Conservation (phyloP, 2,329 filamentous ascomycete species). For the Aspergillus quadrilineatus region DNA sequence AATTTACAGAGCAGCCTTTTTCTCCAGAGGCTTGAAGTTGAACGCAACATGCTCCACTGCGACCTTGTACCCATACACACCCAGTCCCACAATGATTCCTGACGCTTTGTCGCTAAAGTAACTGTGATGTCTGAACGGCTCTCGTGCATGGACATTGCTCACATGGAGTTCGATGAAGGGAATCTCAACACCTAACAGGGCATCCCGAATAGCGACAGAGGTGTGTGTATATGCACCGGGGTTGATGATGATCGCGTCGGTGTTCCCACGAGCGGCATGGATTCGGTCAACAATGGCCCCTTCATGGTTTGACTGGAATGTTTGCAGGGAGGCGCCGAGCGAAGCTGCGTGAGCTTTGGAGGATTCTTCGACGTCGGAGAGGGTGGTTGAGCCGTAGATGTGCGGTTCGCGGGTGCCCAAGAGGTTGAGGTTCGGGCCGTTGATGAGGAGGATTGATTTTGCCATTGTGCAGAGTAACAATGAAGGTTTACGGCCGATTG, state of each 20-base stretch:
- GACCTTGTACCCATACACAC: constrained; percentile 60
- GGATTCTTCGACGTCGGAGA: constrained; percentile 58
- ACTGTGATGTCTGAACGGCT: constrained; percentile 67
- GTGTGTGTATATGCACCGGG: constrained; percentile 74
- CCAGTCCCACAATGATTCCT: constrained; percentile 70
- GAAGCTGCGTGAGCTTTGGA: constrained; percentile 52
- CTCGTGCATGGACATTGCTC: constrained; percentile 70
- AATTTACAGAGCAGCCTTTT: constrained; percentile 22
- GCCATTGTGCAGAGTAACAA: constrained; percentile 24
- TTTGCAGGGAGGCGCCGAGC: constrained; percentile 53
- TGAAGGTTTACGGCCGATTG: neutral
- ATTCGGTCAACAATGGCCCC: constrained; percentile 72
- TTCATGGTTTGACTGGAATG: constrained; percentile 77
- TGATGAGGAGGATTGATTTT: constrained; percentile 66
- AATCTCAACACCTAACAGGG: constrained; percentile 65
- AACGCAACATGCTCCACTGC: constrained; percentile 55
- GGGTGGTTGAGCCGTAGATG: constrained; percentile 70
- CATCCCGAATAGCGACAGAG: constrained; percentile 72
- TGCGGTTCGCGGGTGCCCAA: constrained; percentile 72
- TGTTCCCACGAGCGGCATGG: constrained; percentile 60
- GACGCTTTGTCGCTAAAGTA: constrained; percentile 74
- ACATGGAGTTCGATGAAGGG: constrained; percentile 79
- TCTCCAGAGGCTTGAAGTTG: constrained; percentile 37
- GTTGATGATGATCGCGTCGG: constrained; percentile 69
- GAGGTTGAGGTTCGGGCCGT: constrained; percentile 81